A percentile compares a stretch with the other conserved stretches of the same genome.
Conservation (phyloP, 2,329 filamentous ascomycete species). For the Aurifilum marmelostoma region DNA sequence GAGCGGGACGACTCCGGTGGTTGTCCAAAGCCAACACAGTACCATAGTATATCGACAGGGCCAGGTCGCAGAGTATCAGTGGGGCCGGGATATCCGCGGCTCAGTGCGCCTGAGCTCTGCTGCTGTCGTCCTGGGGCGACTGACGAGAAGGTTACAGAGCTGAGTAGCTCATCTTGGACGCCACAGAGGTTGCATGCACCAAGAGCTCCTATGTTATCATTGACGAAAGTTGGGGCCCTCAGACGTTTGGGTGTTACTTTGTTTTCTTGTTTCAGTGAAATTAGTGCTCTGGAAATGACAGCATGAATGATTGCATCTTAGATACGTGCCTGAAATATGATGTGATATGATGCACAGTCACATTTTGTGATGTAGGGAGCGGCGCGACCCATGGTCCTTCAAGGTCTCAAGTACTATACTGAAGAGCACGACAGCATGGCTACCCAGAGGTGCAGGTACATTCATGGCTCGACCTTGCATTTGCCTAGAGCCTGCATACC, state of each 20-base stretch:
- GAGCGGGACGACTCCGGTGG: not conserved
- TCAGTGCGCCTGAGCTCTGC: not conserved
- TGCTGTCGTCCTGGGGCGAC: not conserved
- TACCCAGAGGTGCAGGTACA: conserved; percentile 11
- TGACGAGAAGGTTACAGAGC: not conserved
- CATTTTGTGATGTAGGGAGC: not conserved
- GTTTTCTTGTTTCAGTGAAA: not conserved
- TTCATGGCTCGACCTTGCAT: not conserved
- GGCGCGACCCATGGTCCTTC: not conserved
- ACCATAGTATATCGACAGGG: not conserved
- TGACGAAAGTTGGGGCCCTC: not conserved
- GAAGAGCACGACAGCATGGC: not conserved
- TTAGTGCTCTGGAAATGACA: not conserved
- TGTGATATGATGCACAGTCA: not conserved
- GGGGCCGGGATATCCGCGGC: not conserved
- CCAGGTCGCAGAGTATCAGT: not conserved
- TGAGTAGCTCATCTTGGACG: not conserved
- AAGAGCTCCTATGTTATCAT: not conserved
- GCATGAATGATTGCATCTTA: not conserved
- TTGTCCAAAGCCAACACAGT: not conserved
- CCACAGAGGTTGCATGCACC: not conserved
- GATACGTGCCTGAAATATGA: not conserved
- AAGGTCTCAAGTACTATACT: not conserved
- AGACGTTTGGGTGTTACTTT: not conserved
- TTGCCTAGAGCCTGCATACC: not conserved